These are phyloP conservation scores for Prunus mira DNA, from an alignment of 306 rosid genomes.

Conservation along the genomic window DNA sequence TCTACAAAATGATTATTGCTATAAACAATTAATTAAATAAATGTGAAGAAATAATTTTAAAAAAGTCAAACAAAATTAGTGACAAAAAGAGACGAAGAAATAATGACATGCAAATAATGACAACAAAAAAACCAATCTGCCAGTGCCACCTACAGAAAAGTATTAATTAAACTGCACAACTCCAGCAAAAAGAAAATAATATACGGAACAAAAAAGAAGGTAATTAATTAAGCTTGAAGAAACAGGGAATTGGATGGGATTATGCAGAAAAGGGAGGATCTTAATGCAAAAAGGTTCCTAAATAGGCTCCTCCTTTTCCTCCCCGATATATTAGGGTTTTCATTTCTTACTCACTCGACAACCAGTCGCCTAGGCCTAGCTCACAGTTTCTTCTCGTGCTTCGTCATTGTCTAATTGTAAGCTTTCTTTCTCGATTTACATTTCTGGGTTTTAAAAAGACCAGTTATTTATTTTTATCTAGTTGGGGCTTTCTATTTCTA, in stretches of 20 bases:
- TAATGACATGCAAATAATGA: background rate
- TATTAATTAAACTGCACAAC: background rate
- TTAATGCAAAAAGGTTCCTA: slow-evolving; percentile 21
- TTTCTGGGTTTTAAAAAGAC: background rate
- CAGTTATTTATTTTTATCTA: background rate
- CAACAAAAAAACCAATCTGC: background rate
- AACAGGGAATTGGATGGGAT: background rate
- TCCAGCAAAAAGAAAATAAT: background rate
- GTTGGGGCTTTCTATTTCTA: background rate
- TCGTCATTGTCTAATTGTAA: slow-evolving; percentile 19
- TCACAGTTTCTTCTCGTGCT: background rate
- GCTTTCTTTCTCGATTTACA: background rate
- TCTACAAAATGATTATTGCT: background rate
- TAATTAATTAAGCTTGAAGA: background rate
- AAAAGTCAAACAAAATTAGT: background rate
- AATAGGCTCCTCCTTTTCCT: slow-evolving; percentile 15
- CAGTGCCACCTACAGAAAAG: background rate
- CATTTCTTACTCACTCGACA: slow-evolving; percentile 11
- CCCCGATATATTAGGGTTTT: slow-evolving; percentile 35
- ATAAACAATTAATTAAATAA: background rate
- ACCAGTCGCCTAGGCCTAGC: slow-evolving; percentile 9
- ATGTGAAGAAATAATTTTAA: background rate
- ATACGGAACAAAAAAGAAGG: background rate
- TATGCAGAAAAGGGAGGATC: slow-evolving; percentile 16
- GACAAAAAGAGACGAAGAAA: background rate